phyloP scores from a whole-genome alignment of 176 grass and related monocot genomes.

The Carex kokanica region DNA sequence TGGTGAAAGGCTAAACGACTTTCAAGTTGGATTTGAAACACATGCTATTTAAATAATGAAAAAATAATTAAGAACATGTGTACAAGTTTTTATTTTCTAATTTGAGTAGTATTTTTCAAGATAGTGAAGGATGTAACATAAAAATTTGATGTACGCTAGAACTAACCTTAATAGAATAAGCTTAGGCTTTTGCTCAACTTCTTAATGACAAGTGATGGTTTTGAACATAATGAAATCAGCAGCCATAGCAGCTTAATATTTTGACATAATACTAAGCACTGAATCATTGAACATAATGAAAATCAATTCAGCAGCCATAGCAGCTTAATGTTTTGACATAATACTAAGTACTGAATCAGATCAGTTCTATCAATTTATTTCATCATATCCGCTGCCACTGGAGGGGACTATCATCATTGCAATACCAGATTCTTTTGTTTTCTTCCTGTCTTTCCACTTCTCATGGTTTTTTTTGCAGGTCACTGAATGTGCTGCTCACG shows the following conservation, averaged over 20 bases:
- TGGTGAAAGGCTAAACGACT: not conserved
- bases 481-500: slow-evolving; percentile 88
- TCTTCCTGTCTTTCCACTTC: not conserved
- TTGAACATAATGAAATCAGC: not conserved
- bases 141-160: not conserved
- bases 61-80: not conserved
- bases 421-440: not conserved
- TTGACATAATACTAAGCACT: not conserved
- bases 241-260: not conserved
- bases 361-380: not conserved
- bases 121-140: not conserved
- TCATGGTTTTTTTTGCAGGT: slow-evolving; percentile 49
- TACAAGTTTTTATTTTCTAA: not conserved
- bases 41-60: not conserved
- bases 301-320: not conserved
- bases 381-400: not conserved
- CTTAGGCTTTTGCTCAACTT: not conserved
- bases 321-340: not conserved
- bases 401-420: not conserved
- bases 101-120: not conserved
- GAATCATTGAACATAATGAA: too few relatives aligned
- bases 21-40: not conserved
- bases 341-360: not conserved
- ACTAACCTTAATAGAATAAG: not conserved
- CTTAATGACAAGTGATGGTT: not conserved